A percentile compares a stretch with the other conserved stretches of the same genome.
These are phyloP conservation scores for Sphagnurus paluster DNA, from an alignment of 1,284 basidiomycete genomes.

Conservation along the genomic window DNA sequence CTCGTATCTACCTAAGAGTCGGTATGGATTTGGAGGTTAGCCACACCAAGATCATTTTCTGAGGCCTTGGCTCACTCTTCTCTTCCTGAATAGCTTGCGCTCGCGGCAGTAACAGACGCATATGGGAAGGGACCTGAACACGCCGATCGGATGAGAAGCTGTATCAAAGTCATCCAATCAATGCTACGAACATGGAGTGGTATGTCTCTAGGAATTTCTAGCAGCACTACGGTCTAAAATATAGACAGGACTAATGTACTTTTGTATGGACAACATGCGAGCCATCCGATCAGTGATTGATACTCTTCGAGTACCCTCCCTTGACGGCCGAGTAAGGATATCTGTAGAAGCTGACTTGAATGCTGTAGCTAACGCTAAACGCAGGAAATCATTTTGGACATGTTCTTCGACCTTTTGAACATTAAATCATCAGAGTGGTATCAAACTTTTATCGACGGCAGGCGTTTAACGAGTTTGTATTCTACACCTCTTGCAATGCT, in stretches of 20 bases:
- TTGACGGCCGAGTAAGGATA: conserved; percentile 74
- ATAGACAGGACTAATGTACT: conserved; percentile 80
- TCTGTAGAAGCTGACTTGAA: neutral
- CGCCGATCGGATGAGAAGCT: conserved; percentile 75
- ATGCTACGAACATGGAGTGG: conserved; percentile 95
- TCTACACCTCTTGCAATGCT: neutral
- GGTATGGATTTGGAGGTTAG: conserved; percentile 89
- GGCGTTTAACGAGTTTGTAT: conserved; percentile 77
- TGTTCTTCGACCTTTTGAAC: conserved; percentile 93
- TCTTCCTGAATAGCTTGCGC: conserved; percentile 71
- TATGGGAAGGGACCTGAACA: conserved; percentile 83
- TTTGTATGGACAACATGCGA: conserved; percentile 87
- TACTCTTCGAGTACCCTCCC: conserved; percentile 84
- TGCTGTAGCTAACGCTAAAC: neutral
- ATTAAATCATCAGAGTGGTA: conserved; percentile 91
- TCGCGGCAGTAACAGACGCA: conserved; percentile 88
- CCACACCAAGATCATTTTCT: neutral
- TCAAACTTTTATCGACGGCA: conserved; percentile 85
- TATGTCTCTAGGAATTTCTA: conserved; percentile 36
- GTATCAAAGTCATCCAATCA: conserved; percentile 76
- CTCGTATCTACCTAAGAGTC: conserved; percentile 76
- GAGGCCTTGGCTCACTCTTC: conserved; percentile 1
- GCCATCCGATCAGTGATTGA: conserved; percentile 87
- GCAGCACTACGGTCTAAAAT: conserved; percentile 8
- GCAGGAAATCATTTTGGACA: conserved; percentile 89